Percentiles rank a stretch among this genome's conserved stretches.
Evolutionary conservation across 495 filamentous ascomycete genomes (phyloP).

Genomic region (Annulohypoxylon maeteangense): DNA sequence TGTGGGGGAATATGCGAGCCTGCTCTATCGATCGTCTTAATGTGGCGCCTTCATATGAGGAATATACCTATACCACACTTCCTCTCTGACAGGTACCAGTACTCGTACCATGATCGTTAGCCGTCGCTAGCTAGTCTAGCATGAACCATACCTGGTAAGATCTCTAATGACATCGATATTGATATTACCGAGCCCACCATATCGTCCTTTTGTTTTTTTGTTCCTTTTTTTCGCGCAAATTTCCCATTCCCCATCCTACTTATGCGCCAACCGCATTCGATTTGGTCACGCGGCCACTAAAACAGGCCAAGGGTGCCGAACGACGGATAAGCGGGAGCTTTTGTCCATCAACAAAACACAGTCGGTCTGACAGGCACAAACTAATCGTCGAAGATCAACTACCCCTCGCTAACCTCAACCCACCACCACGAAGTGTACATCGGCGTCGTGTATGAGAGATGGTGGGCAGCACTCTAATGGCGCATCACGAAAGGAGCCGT

Average conservation of each 20-base stretch:
- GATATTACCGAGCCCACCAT: constrained; percentile 17
- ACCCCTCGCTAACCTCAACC: constrained; percentile 27
- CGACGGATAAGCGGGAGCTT: constrained; percentile 40
- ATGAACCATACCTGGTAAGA: constrained; percentile 10
- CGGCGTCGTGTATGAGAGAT: not conserved
- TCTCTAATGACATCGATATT: constrained; percentile 22
- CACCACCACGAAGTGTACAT: constrained; percentile 16
- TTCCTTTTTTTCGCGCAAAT: constrained; percentile 26
- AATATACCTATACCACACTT: constrained; percentile 6
- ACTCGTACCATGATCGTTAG: constrained; percentile 20
- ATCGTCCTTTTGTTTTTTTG: constrained; percentile 8
- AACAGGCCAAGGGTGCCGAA: constrained; percentile 28
- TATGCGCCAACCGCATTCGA: constrained; percentile 35
- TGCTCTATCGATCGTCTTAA: constrained; percentile 26
- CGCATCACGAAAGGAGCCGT: constrained; percentile 24
- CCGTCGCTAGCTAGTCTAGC: constrained; percentile 7
- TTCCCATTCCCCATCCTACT: constrained; percentile 23
- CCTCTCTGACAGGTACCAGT: constrained; percentile 38
- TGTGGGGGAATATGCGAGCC: constrained; percentile 43
- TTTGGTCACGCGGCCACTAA: constrained; percentile 42
- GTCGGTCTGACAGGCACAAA: constrained; percentile 41
- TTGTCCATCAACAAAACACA: constrained; percentile 16
- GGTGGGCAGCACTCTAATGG: constrained; percentile 44
- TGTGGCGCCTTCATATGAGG: constrained; percentile 14
- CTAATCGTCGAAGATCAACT: constrained; percentile 29